Percentiles rank a stretch among this genome's conserved stretches.
Evolutionary conservation across 2,329 filamentous ascomycete species (phyloP).

Genomic region (Fusarium sp.): DNA sequence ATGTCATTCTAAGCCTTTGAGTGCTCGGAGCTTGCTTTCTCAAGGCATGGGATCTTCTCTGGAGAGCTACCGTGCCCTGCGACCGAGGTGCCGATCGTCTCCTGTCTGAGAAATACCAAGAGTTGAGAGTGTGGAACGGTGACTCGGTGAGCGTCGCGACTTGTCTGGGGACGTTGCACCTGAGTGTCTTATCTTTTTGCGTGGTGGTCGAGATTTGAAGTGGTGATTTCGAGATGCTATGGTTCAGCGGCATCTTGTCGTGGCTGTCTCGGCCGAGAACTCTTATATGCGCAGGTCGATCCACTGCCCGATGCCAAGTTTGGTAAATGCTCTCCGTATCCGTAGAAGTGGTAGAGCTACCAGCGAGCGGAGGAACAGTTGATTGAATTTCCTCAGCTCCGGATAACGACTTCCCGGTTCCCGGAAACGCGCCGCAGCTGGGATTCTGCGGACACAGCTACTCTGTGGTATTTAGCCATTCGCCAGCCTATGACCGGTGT

Average conservation of each 20-base stretch:
- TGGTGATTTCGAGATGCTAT: neutral
- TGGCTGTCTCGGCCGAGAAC: conserved; percentile 20
- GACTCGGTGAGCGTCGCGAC: conserved; percentile 30
- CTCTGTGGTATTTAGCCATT: conserved; percentile 2
- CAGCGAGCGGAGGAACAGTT: no score
- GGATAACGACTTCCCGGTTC: conserved; percentile 21
- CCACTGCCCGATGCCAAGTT: neutral
- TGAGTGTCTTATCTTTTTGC: neutral
- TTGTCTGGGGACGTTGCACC: conserved; percentile 19
- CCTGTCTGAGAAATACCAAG: conserved; percentile 35
- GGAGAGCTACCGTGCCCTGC: conserved; percentile 3
- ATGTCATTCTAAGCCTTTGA: conserved; percentile 36
- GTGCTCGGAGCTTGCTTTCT: conserved; percentile 23
- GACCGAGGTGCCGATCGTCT: conserved; percentile 39
- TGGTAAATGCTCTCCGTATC: neutral
- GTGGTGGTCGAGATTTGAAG: neutral
- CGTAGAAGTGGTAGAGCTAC: neutral
- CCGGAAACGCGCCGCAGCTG: conserved; percentile 24
- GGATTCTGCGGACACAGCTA: conserved; percentile 2
- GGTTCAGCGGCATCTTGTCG: conserved; percentile 13
- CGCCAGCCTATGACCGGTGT: conserved; percentile 4
- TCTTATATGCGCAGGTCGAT: neutral
- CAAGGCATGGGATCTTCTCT: conserved; percentile 12
- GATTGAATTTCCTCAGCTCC: conserved; percentile 10
- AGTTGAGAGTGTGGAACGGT: conserved; percentile 32